Evolutionary conservation across 177 flowering plant species (phyloP).

Genomic region (Vitis hybrid): DNA sequence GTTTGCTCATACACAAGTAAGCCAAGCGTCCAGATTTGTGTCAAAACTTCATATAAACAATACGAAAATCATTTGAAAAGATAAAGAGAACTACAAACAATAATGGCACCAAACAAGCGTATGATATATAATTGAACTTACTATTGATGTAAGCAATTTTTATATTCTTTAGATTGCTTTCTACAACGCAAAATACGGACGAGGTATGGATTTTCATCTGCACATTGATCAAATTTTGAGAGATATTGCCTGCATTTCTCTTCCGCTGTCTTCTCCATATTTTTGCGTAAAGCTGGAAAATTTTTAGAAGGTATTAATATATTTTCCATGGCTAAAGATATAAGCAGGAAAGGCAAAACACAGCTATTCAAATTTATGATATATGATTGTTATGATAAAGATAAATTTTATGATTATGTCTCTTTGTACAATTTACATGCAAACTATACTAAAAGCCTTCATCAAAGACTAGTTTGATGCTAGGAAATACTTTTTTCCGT

Average conservation of each 20-base stretch:
- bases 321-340: background rate
- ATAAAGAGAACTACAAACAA: background rate
- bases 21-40: too few species aligned
- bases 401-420: background rate
- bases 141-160: slow-evolving; percentile 88
- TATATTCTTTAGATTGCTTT: slow-evolving; percentile 34
- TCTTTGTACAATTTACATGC: background rate
- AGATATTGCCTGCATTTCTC: slow-evolving; percentile 74
- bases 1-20: too few species aligned
- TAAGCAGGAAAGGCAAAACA: background rate
- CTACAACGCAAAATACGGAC: too few species aligned
- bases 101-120: background rate
- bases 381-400: background rate
- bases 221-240: slow-evolving; percentile 68
- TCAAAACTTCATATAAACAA: background rate
- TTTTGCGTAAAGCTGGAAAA: slow-evolving; percentile 77
- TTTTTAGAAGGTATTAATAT: background rate
- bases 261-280: slow-evolving; percentile 91
- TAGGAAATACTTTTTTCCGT: too few species aligned
- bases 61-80: background rate
- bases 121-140: slow-evolving; percentile 34
- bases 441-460: too few species aligned
- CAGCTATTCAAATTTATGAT: background rate
- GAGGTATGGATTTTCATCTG: too few species aligned
- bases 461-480: background rate